A percentile compares a stretch with the other conserved stretches of the same genome.
These are phyloP conservation scores for Boletus edulis DNA, from an alignment of 768 basidiomycete genomes.

Conservation along the genomic window DNA sequence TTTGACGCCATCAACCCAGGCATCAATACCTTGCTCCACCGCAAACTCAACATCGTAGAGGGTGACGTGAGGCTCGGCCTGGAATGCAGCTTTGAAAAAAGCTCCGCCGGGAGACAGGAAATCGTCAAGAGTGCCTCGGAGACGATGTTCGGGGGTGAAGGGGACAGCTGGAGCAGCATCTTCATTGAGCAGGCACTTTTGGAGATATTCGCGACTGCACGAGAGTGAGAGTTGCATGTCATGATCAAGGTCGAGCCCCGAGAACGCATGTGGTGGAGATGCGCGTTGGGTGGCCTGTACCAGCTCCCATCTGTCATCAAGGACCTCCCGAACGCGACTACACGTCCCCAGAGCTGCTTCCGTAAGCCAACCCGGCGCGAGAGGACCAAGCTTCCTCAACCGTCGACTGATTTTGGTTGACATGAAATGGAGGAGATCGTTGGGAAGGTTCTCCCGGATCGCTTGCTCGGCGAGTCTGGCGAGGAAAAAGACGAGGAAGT, in stretches of 20 bases:
- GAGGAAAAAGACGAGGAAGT: conserved; percentile 45
- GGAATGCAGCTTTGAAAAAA: conserved; percentile 8
- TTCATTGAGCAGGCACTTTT: conserved; percentile 8
- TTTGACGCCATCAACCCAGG: conserved; percentile 29
- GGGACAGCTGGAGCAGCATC: not conserved
- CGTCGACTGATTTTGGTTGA: conserved; percentile 27
- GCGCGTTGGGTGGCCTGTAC: conserved; percentile 25
- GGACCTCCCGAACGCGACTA: conserved; percentile 36
- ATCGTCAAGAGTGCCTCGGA: conserved; percentile 9
- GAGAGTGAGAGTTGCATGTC: conserved; percentile 36
- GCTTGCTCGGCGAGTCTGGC: conserved; percentile 25
- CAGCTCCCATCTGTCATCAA: conserved; percentile 36
- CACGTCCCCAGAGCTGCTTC: conserved; percentile 35
- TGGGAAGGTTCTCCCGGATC: conserved; percentile 6
- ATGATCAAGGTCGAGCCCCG: conserved; percentile 20
- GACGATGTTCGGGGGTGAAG: conserved; percentile 3
- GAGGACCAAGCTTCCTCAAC: conserved; percentile 20
- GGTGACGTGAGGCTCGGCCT: conserved; percentile 8
- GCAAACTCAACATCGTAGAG: conserved; percentile 39
- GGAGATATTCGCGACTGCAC: conserved; percentile 29
- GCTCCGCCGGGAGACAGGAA: conserved; percentile 6
- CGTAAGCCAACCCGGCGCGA: conserved; percentile 33
- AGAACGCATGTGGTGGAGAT: conserved; percentile 7
- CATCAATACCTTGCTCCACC: conserved; percentile 31
- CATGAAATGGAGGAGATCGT: conserved; percentile 30